Evolutionary conservation across 768 basidiomycete species (phyloP).

Genomic region (Rickenella mellea): DNA sequence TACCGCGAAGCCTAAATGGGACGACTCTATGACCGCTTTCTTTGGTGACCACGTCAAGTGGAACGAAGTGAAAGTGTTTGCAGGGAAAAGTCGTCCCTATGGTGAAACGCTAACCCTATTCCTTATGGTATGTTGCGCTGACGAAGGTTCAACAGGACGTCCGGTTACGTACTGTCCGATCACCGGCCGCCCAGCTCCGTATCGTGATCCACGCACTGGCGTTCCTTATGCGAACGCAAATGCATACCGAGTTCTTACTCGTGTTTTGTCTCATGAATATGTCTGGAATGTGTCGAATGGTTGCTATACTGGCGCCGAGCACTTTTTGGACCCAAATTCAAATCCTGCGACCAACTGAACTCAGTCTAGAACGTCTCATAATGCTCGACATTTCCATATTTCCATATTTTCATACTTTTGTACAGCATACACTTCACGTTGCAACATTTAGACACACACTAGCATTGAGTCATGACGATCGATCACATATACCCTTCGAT

Average conservation of each 20-base stretch:
- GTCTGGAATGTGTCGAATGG: constrained; percentile 45
- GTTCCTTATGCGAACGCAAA: constrained; percentile 67
- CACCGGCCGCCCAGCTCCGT: constrained; percentile 69
- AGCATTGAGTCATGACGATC: no score
- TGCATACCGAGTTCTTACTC: constrained; percentile 58
- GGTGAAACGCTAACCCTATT: constrained; percentile 28
- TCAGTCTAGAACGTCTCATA: no score
- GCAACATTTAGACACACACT: no score
- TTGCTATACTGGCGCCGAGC: constrained; percentile 36
- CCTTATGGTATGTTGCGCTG: constrained; percentile 10
- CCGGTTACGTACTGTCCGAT: constrained; percentile 61
- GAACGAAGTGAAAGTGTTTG: constrained; percentile 60
- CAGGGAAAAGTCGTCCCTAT: constrained; percentile 54
- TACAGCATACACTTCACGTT: no score
- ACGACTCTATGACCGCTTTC: constrained; percentile 69
- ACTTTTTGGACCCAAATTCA: no score
- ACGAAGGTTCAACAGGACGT: constrained; percentile 36
- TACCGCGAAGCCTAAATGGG: constrained; percentile 48
- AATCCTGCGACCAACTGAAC: no score
- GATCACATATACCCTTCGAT: no score
- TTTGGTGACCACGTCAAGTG: constrained; percentile 82
- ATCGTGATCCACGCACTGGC: constrained; percentile 71
- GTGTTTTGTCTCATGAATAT: constrained; percentile 56
- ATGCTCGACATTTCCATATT: no score
- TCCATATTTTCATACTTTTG: no score